phyloP scores from a whole-genome alignment of 192 early-diverging fungal genomes.

The Pilaira anomala region DNA sequence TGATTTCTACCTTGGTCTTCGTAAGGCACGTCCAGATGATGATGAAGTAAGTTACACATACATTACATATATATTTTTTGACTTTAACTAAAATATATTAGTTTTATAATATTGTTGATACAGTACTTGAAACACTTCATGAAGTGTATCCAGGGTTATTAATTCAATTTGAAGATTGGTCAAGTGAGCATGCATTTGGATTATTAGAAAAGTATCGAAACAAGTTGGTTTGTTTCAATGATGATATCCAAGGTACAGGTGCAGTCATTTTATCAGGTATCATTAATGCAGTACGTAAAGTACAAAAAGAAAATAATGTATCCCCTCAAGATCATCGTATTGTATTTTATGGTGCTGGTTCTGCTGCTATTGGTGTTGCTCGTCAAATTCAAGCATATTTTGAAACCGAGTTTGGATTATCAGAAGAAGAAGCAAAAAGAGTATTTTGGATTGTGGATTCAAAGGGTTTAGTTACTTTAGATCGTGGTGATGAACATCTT shows the following conservation, averaged over 20 bases:
- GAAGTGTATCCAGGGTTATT: slow-evolving; percentile 75
- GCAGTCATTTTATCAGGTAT: slow-evolving; percentile 92
- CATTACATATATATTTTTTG: too few species aligned
- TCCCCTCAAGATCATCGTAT: slow-evolving; percentile 76
- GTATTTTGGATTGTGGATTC: slow-evolving; percentile 88
- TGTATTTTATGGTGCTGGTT: slow-evolving; percentile 93
- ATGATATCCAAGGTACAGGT: slow-evolving; percentile 93
- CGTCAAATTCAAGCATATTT: slow-evolving; percentile 85
- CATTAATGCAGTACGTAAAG: slow-evolving; percentile 78
- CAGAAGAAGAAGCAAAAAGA: slow-evolving; percentile 66
- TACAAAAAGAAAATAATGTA: slow-evolving; percentile 55
- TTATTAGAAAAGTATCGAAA: slow-evolving; percentile 77
- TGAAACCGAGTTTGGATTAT: slow-evolving; percentile 65
- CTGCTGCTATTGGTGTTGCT: slow-evolving; percentile 94
- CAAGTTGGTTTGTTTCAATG: slow-evolving; percentile 88
- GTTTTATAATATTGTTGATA: slow-evolving; percentile 84
- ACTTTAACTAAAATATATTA: not conserved
- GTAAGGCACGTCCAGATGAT: slow-evolving; percentile 62
- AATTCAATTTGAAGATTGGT: slow-evolving; percentile 98
- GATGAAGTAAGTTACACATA: slow-evolving; percentile 28
- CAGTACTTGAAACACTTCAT: slow-evolving; percentile 70
- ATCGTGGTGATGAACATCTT: slow-evolving; percentile 83
- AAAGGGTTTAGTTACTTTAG: slow-evolving; percentile 86
- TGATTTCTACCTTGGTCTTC: slow-evolving; percentile 86
- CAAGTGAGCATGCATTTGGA: slow-evolving; percentile 86